These are phyloP conservation scores for Hamigera avellanea DNA, from an alignment of 495 filamentous ascomycete genomes.

Conservation along the genomic window DNA sequence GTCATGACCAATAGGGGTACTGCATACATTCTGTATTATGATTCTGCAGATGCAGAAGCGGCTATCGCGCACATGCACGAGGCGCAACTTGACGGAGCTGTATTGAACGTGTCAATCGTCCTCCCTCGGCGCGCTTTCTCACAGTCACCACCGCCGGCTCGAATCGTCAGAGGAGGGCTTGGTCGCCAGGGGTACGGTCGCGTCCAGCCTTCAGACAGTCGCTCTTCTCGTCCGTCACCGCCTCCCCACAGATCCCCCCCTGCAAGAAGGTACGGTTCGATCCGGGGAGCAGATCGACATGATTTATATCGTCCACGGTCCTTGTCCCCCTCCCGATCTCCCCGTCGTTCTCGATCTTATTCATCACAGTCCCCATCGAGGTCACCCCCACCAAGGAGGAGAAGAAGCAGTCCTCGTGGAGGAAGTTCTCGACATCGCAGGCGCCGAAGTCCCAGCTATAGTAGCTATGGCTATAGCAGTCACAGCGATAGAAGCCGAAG, in stretches of 20 bases:
- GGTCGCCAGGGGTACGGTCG: constrained; percentile 23
- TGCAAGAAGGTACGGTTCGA: constrained; percentile 25
- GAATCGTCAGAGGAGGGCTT: constrained; percentile 14
- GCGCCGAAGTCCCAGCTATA: constrained; percentile 44
- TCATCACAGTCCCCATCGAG: constrained; percentile 18
- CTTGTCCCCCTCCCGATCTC: constrained; percentile 33
- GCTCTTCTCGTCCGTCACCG: constrained; percentile 17
- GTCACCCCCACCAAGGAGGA: constrained; percentile 17
- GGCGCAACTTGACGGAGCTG: constrained; percentile 80
- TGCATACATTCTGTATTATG: constrained; percentile 80
- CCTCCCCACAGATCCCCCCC: constrained; percentile 18
- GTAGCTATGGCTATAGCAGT: constrained; percentile 39
- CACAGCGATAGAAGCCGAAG: constrained; percentile 34
- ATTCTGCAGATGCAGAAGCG: constrained; percentile 67
- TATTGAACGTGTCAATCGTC: constrained; percentile 88
- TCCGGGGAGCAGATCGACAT: constrained; percentile 30
- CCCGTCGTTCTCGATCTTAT: constrained; percentile 27
- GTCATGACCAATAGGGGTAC: constrained; percentile 87
- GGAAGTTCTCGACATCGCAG: constrained; percentile 24
- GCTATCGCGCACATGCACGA: constrained; percentile 98
- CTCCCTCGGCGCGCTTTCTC: constrained; percentile 62
- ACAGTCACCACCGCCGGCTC: constrained; percentile 34
- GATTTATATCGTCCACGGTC: constrained; percentile 39
- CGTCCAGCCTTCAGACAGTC: constrained; percentile 17
- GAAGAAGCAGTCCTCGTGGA: constrained; percentile 13